phyloP scores from a whole-genome alignment of 345 rosid genomes.

The Eucalyptus curtisii region DNA sequence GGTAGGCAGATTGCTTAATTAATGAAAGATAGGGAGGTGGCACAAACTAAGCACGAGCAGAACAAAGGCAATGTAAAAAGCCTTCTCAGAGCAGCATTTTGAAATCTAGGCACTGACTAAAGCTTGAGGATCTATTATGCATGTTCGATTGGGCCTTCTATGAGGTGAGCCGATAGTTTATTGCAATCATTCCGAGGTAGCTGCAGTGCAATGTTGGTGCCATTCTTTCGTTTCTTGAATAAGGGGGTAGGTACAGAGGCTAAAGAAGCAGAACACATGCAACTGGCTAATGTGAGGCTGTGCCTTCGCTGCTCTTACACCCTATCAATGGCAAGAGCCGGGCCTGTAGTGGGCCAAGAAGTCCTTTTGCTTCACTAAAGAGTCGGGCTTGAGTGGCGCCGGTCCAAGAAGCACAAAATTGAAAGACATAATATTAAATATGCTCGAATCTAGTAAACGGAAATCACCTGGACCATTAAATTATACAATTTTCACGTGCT shows the following conservation, averaged over 20 bases:
- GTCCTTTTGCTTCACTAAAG: background rate
- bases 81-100: background rate
- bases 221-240: background rate
- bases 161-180: background rate
- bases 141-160: background rate
- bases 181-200: background rate
- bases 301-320: background rate
- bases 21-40: background rate
- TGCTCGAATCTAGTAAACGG: too few relatives aligned
- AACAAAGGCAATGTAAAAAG: background rate
- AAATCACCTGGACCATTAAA: background rate
- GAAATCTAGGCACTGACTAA: background rate
- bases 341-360: background rate
- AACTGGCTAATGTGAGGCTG: background rate
- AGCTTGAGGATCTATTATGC: background rate
- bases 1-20: background rate
- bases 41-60: background rate
- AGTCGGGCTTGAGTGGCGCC: background rate
- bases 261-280: background rate
- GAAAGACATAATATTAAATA: background rate
- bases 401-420: background rate
- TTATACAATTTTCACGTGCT: too few relatives aligned
- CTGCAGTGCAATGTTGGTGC: background rate
- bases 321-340: background rate
- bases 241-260: background rate